Base-by-base conservation (phyloP, 495 filamentous ascomycete genomes). In the Corynascus novoguineensis region DNA sequence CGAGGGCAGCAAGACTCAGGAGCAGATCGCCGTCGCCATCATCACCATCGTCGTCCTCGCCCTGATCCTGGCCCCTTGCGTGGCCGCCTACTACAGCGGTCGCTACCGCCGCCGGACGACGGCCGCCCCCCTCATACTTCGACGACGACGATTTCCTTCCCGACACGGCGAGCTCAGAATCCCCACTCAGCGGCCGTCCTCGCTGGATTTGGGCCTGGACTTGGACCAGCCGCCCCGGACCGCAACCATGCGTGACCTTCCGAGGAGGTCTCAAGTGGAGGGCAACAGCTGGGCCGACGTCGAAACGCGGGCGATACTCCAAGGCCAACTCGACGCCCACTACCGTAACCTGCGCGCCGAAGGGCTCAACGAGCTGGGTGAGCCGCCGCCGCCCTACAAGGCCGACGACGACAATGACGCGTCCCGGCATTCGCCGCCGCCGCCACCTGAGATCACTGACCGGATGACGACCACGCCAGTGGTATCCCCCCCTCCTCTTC, bases 351-450 rank as follows among this genome's bases (percentile, higher is more conserved):
- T 52, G 22, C 25, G 44, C 11, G 72, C 75, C 31, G 78, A 82
- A 58, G 81, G 81, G 6, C 69, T 84, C 31, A 76, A 84, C 60
- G 80, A 83, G 68, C 67, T 77, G 10, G 81, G 81, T 22, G 79
- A 83, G 64, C 77, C 81, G 12, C 81, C 81, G 25, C 81, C 81
- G 34, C 79, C 81, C 1, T 84, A 84, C 54, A 60, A 66, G 19
- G 40, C 46, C 28, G 22, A 31, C 10, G 22, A 11, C 17, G 12
- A 32, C 27, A 12, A 15, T 4, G 5, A 11, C 24, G 46, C 10
- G 7, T 2, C 15, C 2, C 47, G 29, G 47, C 8, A 5, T 3
- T n/a, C 32, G 4, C 1, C 10, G 2, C 27, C 29, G 14, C 25
- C 19, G 19, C n/a, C n/a, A n/a, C n/a, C n/a, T n/a, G n/a, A n/a